phyloP scores from a whole-genome alignment of 208 protist species.

The Crithidia mellificae region DNA sequence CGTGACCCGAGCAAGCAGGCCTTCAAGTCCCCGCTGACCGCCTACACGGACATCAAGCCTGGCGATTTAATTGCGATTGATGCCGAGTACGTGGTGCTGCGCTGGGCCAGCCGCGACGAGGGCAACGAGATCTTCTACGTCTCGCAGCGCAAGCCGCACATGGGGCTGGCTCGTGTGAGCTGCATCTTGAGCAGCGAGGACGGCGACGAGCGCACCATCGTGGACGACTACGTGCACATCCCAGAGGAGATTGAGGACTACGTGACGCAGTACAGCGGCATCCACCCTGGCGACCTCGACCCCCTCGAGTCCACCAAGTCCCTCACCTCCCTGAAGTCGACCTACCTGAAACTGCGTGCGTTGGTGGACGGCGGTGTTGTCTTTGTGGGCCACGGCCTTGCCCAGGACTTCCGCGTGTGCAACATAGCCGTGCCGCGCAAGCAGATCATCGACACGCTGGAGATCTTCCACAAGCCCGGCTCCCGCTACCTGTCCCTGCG shows the following conservation, averaged over 20 bases:
- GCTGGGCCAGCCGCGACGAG: slow-evolving; percentile 63
- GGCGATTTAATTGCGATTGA: slow-evolving; percentile 87
- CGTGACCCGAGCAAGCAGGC: slow-evolving; percentile 51
- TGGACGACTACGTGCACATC: slow-evolving; percentile 91
- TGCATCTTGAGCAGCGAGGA: slow-evolving; percentile 80
- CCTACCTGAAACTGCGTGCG: slow-evolving; percentile 93
- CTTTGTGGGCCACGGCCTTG: slow-evolving; percentile 96
- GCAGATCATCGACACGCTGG: slow-evolving; percentile 97
- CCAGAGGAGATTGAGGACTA: slow-evolving; percentile 89
- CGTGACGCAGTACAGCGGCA: slow-evolving; percentile 93
- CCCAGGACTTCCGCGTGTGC: slow-evolving; percentile 96
- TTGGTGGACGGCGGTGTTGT: slow-evolving; percentile 91
- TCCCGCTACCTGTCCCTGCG: slow-evolving; percentile 92
- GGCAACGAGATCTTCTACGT: slow-evolving; percentile 47
- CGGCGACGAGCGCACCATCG: slow-evolving; percentile 85
- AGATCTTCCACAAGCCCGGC: slow-evolving; percentile 92
- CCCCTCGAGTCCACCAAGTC: slow-evolving; percentile 85
- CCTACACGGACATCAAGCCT: slow-evolving; percentile 68
- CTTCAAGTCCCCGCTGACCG: slow-evolving; percentile 71
- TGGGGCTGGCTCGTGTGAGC: slow-evolving; percentile 87
- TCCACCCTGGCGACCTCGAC: slow-evolving; percentile 95
- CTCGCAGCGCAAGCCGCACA: slow-evolving; percentile 69
- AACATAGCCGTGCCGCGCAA: slow-evolving; percentile 94
- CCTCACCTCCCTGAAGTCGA: slow-evolving; percentile 94
- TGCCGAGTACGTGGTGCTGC: slow-evolving; percentile 89